A percentile compares a stretch with the other conserved stretches of the same genome.
Evolutionary conservation across 352 stramenopile species (phyloP).

Genomic region (Phytophthora tentaculata): DNA sequence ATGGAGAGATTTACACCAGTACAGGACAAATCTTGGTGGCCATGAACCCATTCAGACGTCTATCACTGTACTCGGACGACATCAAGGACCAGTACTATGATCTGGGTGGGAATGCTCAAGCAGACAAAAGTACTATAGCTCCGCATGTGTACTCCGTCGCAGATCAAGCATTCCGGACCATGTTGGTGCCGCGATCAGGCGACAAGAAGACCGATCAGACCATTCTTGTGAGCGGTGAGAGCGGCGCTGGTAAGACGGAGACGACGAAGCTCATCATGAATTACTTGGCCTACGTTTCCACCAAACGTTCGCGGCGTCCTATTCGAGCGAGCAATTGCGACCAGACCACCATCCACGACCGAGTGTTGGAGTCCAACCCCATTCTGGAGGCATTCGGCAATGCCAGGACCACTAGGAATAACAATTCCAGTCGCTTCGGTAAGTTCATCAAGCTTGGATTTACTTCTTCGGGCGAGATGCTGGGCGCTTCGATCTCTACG

Average conservation of each 20-base stretch:
- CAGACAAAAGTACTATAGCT: conserved; percentile 57
- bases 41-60: conserved; percentile 82
- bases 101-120: conserved; percentile 56
- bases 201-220: conserved; percentile 87
- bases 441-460: conserved; percentile 98
- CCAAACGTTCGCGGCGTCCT: conserved; percentile 34
- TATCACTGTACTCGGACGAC: conserved; percentile 75
- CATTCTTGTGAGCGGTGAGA: conserved; percentile 96
- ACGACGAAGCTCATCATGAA: conserved; percentile 98
- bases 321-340: conserved; percentile 34
- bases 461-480: conserved; percentile 69
- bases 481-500: conserved; percentile 85
- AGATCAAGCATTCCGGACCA: conserved; percentile 87
- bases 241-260: conserved; percentile 95
- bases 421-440: conserved; percentile 96
- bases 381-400: conserved; percentile 97
- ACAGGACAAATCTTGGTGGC: conserved; percentile 87
- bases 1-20: conserved; percentile 91
- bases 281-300: conserved; percentile 93
- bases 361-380: conserved; percentile 95
- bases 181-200: conserved; percentile 55
- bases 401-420: conserved; percentile 94
- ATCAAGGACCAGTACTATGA: conserved; percentile 78
- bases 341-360: conserved; percentile 76
- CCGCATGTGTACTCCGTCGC: conserved; percentile 89